Percentiles rank a stretch among this genome's conserved stretches.
phyloP scores from a whole-genome alignment of 2,329 filamentous ascomycete species.

The Tolypocladium endophyticum region DNA sequence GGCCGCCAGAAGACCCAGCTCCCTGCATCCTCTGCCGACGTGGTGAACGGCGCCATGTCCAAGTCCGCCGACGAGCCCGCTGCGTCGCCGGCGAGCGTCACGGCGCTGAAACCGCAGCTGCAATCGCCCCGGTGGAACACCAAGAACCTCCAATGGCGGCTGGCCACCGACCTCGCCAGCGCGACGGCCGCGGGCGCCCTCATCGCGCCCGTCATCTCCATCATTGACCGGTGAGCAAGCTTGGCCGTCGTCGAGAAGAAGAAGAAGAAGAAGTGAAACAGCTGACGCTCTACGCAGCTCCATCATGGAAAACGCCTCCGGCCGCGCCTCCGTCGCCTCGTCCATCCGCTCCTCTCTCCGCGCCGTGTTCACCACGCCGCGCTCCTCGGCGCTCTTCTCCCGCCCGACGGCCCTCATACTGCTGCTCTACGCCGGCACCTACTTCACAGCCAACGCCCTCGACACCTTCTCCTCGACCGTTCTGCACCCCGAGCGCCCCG shows the following conservation, averaged over 20 bases:
- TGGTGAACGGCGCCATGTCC: not conserved
- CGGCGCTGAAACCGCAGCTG: not conserved
- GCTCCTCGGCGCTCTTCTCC: constrained; percentile 44
- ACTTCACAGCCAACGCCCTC: constrained; percentile 76
- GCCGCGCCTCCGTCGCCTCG: constrained; percentile 44
- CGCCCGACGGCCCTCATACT: constrained; percentile 61
- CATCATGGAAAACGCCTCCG: constrained; percentile 76
- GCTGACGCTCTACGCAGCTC: constrained; percentile 34
- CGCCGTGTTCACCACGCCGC: constrained; percentile 48
- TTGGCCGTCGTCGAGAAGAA: no score
- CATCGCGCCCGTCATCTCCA: constrained; percentile 74
- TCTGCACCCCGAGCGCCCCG: constrained; percentile 32
- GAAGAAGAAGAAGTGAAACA: not conserved
- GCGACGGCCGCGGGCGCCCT: constrained; percentile 63
- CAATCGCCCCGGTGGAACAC: constrained; percentile 54
- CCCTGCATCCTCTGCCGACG: not conserved
- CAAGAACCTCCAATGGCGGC: constrained; percentile 53
- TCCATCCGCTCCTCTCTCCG: constrained; percentile 50
- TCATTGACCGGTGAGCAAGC: constrained; percentile 64
- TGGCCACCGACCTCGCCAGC: constrained; percentile 58
- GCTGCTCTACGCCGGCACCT: constrained; percentile 77
- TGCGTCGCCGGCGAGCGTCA: not conserved
- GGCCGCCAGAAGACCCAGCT: not conserved
- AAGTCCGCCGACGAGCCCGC: not conserved
- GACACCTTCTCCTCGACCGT: constrained; percentile 68